These are phyloP conservation scores for Sphaerobolus stellatus DNA, from an alignment of 1,284 basidiomycete genomes.

Conservation along the genomic window DNA sequence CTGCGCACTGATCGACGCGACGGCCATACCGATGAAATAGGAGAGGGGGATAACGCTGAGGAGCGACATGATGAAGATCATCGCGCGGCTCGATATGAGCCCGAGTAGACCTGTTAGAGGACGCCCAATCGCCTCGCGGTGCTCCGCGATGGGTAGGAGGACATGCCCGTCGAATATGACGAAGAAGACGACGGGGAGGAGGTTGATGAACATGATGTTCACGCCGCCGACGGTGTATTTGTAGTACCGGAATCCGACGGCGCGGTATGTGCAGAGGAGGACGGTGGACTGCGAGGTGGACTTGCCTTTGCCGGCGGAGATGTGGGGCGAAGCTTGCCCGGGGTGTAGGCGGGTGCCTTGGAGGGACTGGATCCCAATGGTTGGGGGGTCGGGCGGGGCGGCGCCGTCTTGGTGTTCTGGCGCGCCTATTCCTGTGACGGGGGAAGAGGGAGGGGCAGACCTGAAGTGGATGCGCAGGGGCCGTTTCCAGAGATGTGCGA, in stretches of 20 bases:
- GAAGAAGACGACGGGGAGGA: constrained; percentile 91
- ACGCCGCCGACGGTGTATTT: constrained; percentile 99
- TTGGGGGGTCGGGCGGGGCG: constrained; percentile 22
- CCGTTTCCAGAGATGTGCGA: constrained; percentile 79
- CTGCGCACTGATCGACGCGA: constrained; percentile 97
- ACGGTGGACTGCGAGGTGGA: constrained; percentile 81
- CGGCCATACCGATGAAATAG: constrained; percentile 99
- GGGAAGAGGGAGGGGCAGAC: constrained; percentile 59
- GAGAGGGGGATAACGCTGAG: constrained; percentile 95
- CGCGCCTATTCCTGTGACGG: neutral
- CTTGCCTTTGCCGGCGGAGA: constrained; percentile 34
- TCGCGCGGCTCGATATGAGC: constrained; percentile 69
- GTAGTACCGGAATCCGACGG: constrained; percentile 91
- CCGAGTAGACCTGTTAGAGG: constrained; percentile 68
- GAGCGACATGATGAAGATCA: constrained; percentile 86
- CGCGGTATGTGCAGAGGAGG: constrained; percentile 92
- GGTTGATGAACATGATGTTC: constrained; percentile 98
- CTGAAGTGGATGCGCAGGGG: constrained; percentile 93
- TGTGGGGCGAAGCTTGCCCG: constrained; percentile 66
- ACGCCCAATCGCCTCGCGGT: constrained; percentile 47
- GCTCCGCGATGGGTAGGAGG: constrained; percentile 71
- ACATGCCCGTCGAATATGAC: constrained; percentile 93
- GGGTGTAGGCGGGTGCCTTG: constrained; percentile 56
- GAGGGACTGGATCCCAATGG: constrained; percentile 47
- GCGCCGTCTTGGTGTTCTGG: neutral